A percentile compares a stretch with the other conserved stretches of the same genome.
phyloP scores from a whole-genome alignment of 2,329 filamentous ascomycete genomes.

The Verticillium klebahnii region DNA sequence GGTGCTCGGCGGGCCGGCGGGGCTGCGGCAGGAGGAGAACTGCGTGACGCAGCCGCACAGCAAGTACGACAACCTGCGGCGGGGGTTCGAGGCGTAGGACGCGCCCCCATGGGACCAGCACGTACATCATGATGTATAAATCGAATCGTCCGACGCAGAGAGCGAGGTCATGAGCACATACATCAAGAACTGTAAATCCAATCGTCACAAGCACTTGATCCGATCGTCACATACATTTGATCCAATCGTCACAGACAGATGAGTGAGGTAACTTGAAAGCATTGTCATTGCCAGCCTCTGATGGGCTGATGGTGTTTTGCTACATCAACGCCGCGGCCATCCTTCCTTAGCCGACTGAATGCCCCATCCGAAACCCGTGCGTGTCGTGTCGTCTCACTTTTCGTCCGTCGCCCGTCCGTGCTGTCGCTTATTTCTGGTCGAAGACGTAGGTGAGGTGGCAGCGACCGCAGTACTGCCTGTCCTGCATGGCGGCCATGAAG shows the following conservation, averaged over 20 bases:
- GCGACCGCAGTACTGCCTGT: conserved; percentile 92
- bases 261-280: conserved; percentile 1
- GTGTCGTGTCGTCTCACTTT: conserved; percentile 4
- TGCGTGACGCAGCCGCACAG: conserved; percentile 59
- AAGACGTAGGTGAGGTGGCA: conserved; percentile 72
- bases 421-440: conserved; percentile 54
- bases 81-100: conserved; percentile 37
- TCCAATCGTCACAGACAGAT: neutral
- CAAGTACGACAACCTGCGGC: conserved; percentile 67
- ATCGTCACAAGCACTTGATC: no score
- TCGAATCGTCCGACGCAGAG: no score
- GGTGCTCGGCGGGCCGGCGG: conserved; percentile 46
- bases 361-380: conserved; percentile 1
- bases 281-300: conserved; percentile 17
- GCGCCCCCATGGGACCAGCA: no score
- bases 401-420: conserved; percentile 5
- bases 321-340: conserved; percentile 38
- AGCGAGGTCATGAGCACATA: no score
- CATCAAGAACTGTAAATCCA: no score
- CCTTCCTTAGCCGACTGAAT: conserved; percentile 19
- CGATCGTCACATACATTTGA: neutral
- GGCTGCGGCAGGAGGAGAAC: conserved; percentile 51
- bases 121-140: no score
- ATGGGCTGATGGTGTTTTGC: conserved; percentile 32
- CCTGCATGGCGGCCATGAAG: conserved; percentile 99